Percentiles rank a stretch among this genome's conserved stretches.
Conservation (phyloP, 768 basidiomycete species). For the Hebeloma cylindrosporum region DNA sequence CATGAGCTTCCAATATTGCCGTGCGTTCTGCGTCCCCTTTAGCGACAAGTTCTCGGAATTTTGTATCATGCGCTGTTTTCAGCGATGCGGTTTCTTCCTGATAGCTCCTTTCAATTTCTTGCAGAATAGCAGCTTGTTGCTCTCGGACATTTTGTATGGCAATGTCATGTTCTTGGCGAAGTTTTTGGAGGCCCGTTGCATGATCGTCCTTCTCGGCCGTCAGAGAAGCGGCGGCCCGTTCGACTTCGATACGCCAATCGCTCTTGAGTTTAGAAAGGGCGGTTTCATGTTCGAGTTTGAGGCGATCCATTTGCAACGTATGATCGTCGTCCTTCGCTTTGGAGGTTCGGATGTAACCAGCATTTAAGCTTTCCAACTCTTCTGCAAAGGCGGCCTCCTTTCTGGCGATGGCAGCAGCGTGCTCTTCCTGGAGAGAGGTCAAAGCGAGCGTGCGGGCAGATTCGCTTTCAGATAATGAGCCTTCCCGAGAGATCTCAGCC, state of each 20-base stretch:
- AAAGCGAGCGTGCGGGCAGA: constrained; percentile 62
- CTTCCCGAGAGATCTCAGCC: constrained; percentile 73
- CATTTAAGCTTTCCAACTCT: constrained; percentile 64
- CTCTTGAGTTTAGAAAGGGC: constrained; percentile 50
- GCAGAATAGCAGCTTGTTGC: constrained; percentile 54
- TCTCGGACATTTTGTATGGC: constrained; percentile 48
- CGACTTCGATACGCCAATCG: constrained; percentile 52
- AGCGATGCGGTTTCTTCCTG: constrained; percentile 52
- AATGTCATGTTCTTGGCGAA: constrained; percentile 49
- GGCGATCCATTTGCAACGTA: constrained; percentile 54
- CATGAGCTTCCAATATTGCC: constrained; percentile 39
- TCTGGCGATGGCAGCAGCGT: constrained; percentile 60
- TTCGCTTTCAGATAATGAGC: constrained; percentile 72
- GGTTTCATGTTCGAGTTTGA: constrained; percentile 61
- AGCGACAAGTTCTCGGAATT: constrained; percentile 31
- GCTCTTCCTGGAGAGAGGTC: constrained; percentile 70
- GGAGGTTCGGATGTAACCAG: constrained; percentile 56
- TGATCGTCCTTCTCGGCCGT: constrained; percentile 46
- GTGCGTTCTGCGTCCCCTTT: constrained; percentile 29
- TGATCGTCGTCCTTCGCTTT: constrained; percentile 63
- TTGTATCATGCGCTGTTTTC: constrained; percentile 45
- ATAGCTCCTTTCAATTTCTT: constrained; percentile 56
- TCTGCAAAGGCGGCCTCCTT: constrained; percentile 66
- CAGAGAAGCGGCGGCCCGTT: constrained; percentile 45
- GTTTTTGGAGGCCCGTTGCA: constrained; percentile 30